A percentile compares a stretch with the other conserved stretches of the same genome.
Evolutionary conservation across 805 yeast species (phyloP).

Genomic region (Sugiyamaella chiloensis): DNA sequence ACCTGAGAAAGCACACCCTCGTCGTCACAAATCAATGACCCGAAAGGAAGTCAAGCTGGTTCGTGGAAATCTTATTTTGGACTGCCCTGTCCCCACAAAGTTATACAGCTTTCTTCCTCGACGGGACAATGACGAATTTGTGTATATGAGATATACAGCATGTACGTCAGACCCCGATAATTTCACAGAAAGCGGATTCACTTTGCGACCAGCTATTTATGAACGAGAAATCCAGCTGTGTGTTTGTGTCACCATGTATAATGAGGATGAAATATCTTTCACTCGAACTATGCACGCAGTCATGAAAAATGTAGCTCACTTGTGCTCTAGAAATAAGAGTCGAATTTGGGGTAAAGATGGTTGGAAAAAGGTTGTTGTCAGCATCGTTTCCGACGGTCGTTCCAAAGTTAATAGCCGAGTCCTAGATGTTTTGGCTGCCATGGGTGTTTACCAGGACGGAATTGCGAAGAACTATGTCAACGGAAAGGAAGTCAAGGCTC

Average conservation of each 20-base stretch:
- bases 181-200: constrained; percentile 74
- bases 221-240: constrained; percentile 91
- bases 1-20: constrained; percentile 41
- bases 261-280: constrained; percentile 85
- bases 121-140: constrained; percentile 87
- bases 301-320: constrained; percentile 85
- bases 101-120: constrained; percentile 79
- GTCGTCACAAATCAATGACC: constrained; percentile 63
- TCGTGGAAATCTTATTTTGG: constrained; percentile 80
- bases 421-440: constrained; percentile 82
- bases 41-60: constrained; percentile 73
- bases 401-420: constrained; percentile 81
- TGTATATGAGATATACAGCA: constrained; percentile 96
- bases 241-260: constrained; percentile 94
- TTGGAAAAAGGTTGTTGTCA: constrained; percentile 94
- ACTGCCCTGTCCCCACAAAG: constrained; percentile 92
- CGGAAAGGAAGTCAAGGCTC: constrained; percentile 87
- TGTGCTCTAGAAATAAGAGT: constrained; percentile 76
- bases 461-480: constrained; percentile 94
- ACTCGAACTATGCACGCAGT: constrained; percentile 94
- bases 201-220: constrained; percentile 77
- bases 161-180: constrained; percentile 92
- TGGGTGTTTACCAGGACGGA: constrained; percentile 97
- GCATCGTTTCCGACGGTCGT: constrained; percentile 93
- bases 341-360: constrained; percentile 94